Percentiles rank a stretch among this genome's conserved stretches.
Conservation (phyloP, 2,329 filamentous ascomycete genomes). For the Colletotrichum sp. region DNA sequence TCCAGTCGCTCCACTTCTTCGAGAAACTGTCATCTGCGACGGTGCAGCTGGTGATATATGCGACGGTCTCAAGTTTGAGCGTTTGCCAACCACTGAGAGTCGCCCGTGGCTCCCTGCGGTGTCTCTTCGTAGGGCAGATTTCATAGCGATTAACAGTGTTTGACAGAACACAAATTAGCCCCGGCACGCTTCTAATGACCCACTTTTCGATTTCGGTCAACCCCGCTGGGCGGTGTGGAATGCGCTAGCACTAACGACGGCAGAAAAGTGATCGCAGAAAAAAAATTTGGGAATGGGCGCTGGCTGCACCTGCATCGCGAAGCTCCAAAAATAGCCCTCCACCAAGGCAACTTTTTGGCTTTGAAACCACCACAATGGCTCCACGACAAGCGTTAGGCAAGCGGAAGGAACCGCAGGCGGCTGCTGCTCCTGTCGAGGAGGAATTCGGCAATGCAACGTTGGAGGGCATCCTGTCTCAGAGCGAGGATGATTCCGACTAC, state of each 20-base stretch:
- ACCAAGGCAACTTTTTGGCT: neutral
- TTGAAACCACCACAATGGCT: conserved; percentile 37
- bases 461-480: conserved; percentile 62
- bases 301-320: conserved; percentile 17
- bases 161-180: neutral
- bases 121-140: neutral
- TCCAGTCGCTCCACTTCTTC: neutral
- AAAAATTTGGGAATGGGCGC: conserved; percentile 18
- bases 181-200: neutral
- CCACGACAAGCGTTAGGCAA: conserved; percentile 56
- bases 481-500: conserved; percentile 63
- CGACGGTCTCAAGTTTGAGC: neutral
- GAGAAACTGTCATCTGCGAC: neutral
- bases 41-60: neutral
- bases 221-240: conserved; percentile 19
- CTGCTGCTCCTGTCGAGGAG: conserved; percentile 61
- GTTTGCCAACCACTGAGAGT: neutral
- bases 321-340: conserved; percentile 22
- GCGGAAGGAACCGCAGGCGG: conserved; percentile 67
- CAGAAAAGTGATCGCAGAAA: conserved; percentile 17
- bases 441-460: conserved; percentile 62
- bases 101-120: neutral
- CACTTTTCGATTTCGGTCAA: conserved; percentile 8
- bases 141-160: neutral
- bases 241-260: conserved; percentile 10